A percentile compares a stretch with the other conserved stretches of the same genome.
These are phyloP conservation scores for Apiospora saccharicola DNA, from an alignment of 2,329 filamentous ascomycete species.

Conservation along the genomic window DNA sequence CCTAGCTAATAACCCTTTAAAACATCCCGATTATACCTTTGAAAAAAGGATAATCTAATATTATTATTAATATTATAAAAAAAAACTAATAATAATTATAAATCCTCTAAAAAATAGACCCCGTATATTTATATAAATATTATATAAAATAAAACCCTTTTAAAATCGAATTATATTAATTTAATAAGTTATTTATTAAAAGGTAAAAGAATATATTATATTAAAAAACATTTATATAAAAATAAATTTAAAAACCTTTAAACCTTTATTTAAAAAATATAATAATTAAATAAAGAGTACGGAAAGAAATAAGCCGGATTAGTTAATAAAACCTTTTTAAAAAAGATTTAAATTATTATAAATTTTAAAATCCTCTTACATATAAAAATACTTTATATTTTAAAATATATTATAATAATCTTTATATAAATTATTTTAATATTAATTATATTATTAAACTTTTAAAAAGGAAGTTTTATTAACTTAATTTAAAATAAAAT, in stretches of 20 bases:
- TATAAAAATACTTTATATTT: not conserved
- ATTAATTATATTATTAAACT: too few species aligned
- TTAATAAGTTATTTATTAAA: too few species aligned
- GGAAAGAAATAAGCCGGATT: not conserved
- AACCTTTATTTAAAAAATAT: not conserved
- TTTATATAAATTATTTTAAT: too few species aligned
- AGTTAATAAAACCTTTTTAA: not conserved
- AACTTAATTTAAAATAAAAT: too few species aligned
- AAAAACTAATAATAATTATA: not conserved
- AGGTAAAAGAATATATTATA: not conserved
- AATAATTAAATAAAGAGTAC: not conserved
- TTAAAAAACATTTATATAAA: not conserved
- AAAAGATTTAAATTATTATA: not conserved
- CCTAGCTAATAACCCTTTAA: too few species aligned
- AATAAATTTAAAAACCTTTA: not conserved
- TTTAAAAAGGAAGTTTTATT: too few species aligned
- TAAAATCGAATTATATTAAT: not conserved
- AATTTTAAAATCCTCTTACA: not conserved
- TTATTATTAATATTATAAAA: conserved; percentile 2
- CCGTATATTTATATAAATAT: too few species aligned
- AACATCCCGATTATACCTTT: not conserved
- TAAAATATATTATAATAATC: too few species aligned
- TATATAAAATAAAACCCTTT: too few species aligned
- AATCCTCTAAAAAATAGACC: not conserved
- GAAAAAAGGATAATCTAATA: not conserved